These are phyloP conservation scores for Orobanche coerulescens DNA, from an alignment of 257 asterid species.

Conservation along the genomic window DNA sequence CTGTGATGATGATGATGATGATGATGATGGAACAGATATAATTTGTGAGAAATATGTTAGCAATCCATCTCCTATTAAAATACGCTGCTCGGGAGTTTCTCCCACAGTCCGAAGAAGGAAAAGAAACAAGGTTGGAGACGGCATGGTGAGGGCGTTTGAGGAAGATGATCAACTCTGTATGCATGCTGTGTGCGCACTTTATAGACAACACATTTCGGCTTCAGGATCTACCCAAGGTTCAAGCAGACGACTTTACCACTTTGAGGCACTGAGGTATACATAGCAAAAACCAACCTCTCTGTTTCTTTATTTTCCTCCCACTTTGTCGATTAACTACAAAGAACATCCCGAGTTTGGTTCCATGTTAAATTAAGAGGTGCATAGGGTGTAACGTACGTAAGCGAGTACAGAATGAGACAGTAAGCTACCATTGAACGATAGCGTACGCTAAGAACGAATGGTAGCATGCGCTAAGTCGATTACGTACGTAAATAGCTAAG, in stretches of 20 bases:
- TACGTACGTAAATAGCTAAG: too few species aligned
- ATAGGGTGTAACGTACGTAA: too few species aligned
- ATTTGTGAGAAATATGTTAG: not conserved
- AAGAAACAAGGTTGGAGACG: conserved; percentile 9
- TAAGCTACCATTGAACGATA: too few species aligned
- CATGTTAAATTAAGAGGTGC: too few species aligned
- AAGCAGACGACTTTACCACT: not conserved
- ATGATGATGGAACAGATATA: not conserved
- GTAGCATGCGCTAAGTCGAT: too few species aligned
- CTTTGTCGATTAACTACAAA: too few species aligned
- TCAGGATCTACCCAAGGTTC: not conserved
- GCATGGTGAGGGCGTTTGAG: conserved; percentile 18
- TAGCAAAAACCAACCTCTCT: too few species aligned
- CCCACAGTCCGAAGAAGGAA: not conserved
- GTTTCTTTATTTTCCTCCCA: too few species aligned
- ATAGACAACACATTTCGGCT: conserved; percentile 19
- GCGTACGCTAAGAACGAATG: too few species aligned
- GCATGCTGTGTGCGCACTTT: conserved; percentile 32
- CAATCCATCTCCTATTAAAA: not conserved
- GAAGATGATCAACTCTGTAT: conserved; percentile 24
- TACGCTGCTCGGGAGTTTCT: not conserved
- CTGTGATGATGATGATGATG: conserved; percentile 9
- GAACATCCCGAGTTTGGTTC: too few species aligned
- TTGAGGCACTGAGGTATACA: not conserved
- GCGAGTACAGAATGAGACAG: too few species aligned